These are phyloP conservation scores for Beauveria medogensis DNA, from an alignment of 2,329 filamentous ascomycete genomes.

Conservation along the genomic window DNA sequence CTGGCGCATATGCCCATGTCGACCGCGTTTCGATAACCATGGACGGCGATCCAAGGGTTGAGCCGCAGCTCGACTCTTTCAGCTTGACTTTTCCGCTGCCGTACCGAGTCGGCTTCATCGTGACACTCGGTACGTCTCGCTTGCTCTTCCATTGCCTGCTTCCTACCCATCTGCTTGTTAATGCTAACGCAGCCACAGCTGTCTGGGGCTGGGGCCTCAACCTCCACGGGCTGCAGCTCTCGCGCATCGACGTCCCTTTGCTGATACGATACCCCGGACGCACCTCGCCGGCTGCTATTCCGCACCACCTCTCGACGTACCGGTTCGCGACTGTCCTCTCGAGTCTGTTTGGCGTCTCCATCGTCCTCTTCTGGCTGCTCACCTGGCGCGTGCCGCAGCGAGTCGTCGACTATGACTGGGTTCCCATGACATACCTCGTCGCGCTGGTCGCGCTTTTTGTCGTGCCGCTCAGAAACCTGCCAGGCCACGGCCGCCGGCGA, in stretches of 20 bases:
- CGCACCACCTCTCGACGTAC: constrained; percentile 78
- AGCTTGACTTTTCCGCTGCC: constrained; percentile 81
- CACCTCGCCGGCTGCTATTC: constrained; percentile 57
- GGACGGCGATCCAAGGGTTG: constrained; percentile 67
- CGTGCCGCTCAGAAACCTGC: constrained; percentile 60
- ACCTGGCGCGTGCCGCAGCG: constrained; percentile 62
- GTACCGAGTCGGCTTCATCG: constrained; percentile 77
- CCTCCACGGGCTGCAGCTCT: constrained; percentile 72
- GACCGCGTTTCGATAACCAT: constrained; percentile 31
- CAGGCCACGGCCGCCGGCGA: constrained; percentile 62
- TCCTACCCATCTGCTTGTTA: not conserved
- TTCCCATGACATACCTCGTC: constrained; percentile 77
- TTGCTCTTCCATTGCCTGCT: not conserved
- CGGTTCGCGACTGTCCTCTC: constrained; percentile 74
- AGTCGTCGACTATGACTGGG: constrained; percentile 72
- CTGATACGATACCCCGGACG: constrained; percentile 81
- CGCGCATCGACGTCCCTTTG: constrained; percentile 78
- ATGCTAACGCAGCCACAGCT: constrained; percentile 40
- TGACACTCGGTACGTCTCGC: constrained; percentile 63
- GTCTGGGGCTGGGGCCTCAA: constrained; percentile 95
- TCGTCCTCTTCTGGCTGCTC: constrained; percentile 75
- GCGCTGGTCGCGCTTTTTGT: constrained; percentile 64
- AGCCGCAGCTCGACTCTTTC: constrained; percentile 71
- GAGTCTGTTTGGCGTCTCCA: constrained; percentile 59
- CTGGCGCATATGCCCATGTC: constrained; percentile 1